phyloP scores from a whole-genome alignment of 2,329 filamentous ascomycete species.

The Colletotrichum liaoningense region DNA sequence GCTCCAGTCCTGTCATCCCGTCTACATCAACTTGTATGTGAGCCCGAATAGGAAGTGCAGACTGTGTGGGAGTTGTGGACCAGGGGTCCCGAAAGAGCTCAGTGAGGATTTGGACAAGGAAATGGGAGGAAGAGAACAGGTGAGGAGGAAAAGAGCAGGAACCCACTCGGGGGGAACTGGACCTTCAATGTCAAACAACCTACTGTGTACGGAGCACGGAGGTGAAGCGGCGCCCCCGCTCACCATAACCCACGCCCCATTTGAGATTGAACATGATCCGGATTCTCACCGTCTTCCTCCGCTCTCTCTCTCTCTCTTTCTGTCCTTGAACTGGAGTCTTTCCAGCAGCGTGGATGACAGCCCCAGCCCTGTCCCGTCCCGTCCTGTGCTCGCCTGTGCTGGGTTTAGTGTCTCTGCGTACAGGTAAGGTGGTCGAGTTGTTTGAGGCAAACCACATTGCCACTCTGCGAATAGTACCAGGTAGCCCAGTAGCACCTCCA shows the following conservation, averaged over 20 bases:
- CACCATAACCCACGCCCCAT: conserved; percentile 22
- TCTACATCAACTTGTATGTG: background rate
- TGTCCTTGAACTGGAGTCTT: background rate
- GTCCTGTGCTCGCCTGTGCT: background rate
- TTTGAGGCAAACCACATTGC: conserved; percentile 3
- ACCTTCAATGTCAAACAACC: conserved; percentile 52
- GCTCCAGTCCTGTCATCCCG: conserved; percentile 22
- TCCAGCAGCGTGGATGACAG: background rate
- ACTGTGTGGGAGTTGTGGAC: conserved; percentile 25
- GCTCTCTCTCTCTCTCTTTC: conserved; percentile 22
- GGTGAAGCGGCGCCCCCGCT: conserved; percentile 40
- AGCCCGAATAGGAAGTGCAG: conserved; percentile 24
- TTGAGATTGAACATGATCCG: background rate
- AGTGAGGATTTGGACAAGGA: background rate
- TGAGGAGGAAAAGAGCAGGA: background rate
- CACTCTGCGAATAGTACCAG: no score
- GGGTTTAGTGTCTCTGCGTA: background rate
- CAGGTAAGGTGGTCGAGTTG: background rate
- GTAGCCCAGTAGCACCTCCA: conserved; percentile 18
- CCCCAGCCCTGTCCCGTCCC: background rate
- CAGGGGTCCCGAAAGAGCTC: conserved; percentile 19
- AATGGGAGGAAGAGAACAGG: background rate
- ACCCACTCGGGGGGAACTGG: conserved; percentile 22
- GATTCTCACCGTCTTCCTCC: background rate
- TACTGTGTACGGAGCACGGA: conserved; percentile 43